Percentiles rank a stretch among this genome's conserved stretches.
Conservation (phyloP, 31 red algal species). For the Porphyra umbilicalis region DNA sequence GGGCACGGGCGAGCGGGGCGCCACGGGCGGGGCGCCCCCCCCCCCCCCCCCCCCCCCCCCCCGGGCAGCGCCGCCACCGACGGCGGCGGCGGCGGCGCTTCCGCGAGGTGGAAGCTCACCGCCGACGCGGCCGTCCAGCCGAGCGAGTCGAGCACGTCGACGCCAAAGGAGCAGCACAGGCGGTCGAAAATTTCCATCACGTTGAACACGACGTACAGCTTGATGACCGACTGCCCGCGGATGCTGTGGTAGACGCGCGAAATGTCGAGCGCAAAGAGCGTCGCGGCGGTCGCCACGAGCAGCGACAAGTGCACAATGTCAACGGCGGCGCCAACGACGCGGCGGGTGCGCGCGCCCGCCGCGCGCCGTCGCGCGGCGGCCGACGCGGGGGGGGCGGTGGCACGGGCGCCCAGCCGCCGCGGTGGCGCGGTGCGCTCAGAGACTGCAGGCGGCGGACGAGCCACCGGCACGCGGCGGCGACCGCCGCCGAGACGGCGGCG, state of each 20-base stretch:
- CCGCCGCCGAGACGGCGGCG: constrained; percentile 4
- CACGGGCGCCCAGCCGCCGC: background rate
- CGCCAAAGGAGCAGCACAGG: constrained; percentile 71
- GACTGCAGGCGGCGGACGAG: background rate
- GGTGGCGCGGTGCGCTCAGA: too few species aligned
- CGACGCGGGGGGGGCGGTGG: background rate
- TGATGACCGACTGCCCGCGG: constrained; percentile 81
- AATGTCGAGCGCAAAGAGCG: constrained; percentile 38
- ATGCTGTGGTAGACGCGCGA: constrained; percentile 81
- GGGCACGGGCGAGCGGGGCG: background rate
- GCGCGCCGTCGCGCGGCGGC: background rate
- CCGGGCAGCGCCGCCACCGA: background rate
- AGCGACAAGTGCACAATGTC: constrained; percentile 43
- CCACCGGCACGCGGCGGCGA: constrained; percentile 4
- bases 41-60: background rate
- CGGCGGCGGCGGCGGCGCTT: background rate
- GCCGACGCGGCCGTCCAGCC: constrained; percentile 60
- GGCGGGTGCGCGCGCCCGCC: background rate
- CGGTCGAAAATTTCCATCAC: constrained; percentile 90
- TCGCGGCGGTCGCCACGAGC: constrained; percentile 20
- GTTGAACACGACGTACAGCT: constrained; percentile 90
- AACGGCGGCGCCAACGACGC: constrained; percentile 16
- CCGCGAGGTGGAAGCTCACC: constrained; percentile 30
- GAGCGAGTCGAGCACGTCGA: constrained; percentile 75
- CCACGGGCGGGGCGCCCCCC: background rate